phyloP scores from a whole-genome alignment of 345 rosid species.

The Euclidium syriacum region DNA sequence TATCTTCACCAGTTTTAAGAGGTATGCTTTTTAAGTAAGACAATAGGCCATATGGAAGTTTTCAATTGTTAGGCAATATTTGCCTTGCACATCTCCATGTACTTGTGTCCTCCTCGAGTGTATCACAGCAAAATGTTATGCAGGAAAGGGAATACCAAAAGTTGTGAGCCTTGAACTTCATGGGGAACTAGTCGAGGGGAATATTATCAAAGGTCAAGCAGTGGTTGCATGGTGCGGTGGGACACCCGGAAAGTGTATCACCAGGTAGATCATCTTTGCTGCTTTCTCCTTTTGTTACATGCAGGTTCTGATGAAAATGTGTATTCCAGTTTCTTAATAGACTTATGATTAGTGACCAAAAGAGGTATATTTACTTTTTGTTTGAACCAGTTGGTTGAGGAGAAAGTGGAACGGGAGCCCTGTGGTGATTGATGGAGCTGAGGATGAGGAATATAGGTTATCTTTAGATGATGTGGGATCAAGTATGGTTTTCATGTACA shows the following conservation, averaged over 20 bases:
- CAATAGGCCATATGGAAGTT: slow-evolving; percentile 10
- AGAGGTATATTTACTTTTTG: background rate
- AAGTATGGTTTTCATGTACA: slow-evolving; percentile 96
- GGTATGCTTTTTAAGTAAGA: slow-evolving; percentile 41
- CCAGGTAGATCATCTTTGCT: slow-evolving; percentile 48
- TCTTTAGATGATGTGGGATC: slow-evolving; percentile 79
- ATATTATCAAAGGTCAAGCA: slow-evolving; percentile 59
- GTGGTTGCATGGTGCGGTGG: slow-evolving; percentile 98
- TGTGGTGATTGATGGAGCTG: slow-evolving; percentile 80
- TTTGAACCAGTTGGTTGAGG: slow-evolving; percentile 74
- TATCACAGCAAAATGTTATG: slow-evolving; percentile 8
- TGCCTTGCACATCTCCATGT: background rate
- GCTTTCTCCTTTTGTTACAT: slow-evolving; percentile 9
- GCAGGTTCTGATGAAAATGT: background rate
- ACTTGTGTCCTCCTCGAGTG: slow-evolving; percentile 9
- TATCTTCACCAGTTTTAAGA: slow-evolving; percentile 72
- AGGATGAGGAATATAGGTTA: slow-evolving; percentile 76
- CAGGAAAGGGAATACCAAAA: slow-evolving; percentile 93
- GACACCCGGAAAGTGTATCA: slow-evolving; percentile 88
- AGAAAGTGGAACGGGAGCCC: slow-evolving; percentile 96
- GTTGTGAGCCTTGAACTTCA: slow-evolving; percentile 78
- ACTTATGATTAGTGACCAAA: slow-evolving; percentile 15
- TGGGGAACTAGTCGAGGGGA: slow-evolving; percentile 89
- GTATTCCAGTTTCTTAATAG: background rate
- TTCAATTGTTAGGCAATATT: background rate